These are phyloP conservation scores for Botrytis elliptica DNA, from an alignment of 2,329 filamentous ascomycete species.

Conservation along the genomic window DNA sequence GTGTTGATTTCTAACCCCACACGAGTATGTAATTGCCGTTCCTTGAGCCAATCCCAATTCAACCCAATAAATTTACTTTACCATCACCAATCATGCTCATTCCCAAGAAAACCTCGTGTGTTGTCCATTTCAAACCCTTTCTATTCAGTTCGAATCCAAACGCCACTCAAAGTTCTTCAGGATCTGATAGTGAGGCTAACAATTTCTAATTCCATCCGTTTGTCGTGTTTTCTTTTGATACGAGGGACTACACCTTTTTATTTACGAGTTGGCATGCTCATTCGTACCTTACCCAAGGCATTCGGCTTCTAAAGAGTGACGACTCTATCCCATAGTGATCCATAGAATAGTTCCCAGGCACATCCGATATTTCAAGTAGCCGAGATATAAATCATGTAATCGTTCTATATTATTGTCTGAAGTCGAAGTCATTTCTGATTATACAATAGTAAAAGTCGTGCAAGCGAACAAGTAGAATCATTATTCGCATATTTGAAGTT, in stretches of 20 bases:
- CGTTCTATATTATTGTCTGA: not conserved
- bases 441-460: accelerated
- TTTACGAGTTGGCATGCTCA: not conserved
- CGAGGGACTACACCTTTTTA: not conserved
- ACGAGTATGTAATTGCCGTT: not conserved
- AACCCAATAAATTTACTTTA: not conserved
- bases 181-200: not conserved
- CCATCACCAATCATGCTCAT: not conserved
- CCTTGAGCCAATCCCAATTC: not conserved
- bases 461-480: not conserved
- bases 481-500: not conserved
- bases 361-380: not conserved
- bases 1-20: not conserved
- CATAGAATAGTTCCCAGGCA: not conserved
- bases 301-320: not conserved
- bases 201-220: too few relatives aligned
- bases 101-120: not conserved
- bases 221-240: not conserved
- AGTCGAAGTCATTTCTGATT: not conserved
- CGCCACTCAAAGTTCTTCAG: not conserved
- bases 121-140: not conserved
- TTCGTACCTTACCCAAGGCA: not conserved
- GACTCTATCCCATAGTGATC: not conserved
- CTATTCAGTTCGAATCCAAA: not conserved
- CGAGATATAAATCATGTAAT: not conserved